Evolutionary conservation across 164 flowering plant species (phyloP).

Genomic region (Kingdonia uniflora): DNA sequence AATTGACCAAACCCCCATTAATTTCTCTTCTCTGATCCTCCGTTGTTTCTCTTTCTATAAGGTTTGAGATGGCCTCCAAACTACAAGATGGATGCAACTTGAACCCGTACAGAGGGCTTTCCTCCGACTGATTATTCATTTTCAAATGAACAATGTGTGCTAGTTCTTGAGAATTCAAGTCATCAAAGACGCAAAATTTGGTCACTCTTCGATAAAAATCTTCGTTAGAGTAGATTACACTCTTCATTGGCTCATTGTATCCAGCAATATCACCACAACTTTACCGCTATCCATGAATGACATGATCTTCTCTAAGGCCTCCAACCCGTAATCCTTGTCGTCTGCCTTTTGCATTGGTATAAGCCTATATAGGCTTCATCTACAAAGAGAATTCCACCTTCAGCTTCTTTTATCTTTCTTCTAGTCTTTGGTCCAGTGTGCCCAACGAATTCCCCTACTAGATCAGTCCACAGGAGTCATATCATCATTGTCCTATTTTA

Average conservation of each 20-base stretch:
- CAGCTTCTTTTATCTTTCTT: slow-evolving; percentile 92
- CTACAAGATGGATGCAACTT: slow-evolving; percentile 63
- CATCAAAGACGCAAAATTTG: slow-evolving; percentile 74
- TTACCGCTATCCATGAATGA: slow-evolving; percentile 95
- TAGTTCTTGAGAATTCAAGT: slow-evolving; percentile 60
- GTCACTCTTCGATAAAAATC: slow-evolving; percentile 98
- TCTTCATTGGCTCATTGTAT: slow-evolving; percentile 43
- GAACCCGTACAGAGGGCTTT: slow-evolving; percentile 63
- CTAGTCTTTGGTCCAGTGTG: slow-evolving; percentile 98
- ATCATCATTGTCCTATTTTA: slow-evolving; percentile 78
- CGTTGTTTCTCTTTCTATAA: slow-evolving; percentile 55
- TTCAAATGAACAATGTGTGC: slow-evolving; percentile 70
- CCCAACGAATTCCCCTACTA: slow-evolving; percentile 98
- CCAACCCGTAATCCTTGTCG: slow-evolving; percentile 91
- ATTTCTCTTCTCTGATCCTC: slow-evolving; percentile 72
- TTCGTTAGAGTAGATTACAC: slow-evolving; percentile 21
- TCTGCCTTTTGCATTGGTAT: slow-evolving; percentile 89
- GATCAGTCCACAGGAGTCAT: slow-evolving; percentile 92
- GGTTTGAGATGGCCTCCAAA: slow-evolving; percentile 41
- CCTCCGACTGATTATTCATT: slow-evolving; percentile 57
- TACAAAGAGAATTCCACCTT: slow-evolving; percentile 94
- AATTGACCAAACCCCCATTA: slow-evolving; percentile 88
- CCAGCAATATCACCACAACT: slow-evolving; percentile 94
- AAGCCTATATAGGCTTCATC: slow-evolving; percentile 93
- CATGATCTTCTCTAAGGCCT: slow-evolving; percentile 98